These are phyloP conservation scores for Trametes gibbosa DNA, from an alignment of 768 basidiomycete genomes.

Conservation along the genomic window DNA sequence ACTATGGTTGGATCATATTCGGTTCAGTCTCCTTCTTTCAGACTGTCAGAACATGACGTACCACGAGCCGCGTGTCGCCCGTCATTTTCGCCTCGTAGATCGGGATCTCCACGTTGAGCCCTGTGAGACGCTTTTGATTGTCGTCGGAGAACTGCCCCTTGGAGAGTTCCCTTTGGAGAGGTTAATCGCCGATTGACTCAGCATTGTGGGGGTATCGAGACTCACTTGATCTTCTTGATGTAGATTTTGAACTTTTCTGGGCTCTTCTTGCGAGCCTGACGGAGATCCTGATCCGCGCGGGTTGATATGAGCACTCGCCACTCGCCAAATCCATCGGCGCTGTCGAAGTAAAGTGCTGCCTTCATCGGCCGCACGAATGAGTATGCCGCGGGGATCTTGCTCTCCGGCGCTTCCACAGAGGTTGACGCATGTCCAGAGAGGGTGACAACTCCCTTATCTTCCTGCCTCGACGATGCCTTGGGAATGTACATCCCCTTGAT, in stretches of 20 bases:
- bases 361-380: slow-evolving; percentile 57
- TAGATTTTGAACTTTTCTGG: slow-evolving; percentile 48
- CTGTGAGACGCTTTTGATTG: slow-evolving; percentile 60
- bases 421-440: not conserved
- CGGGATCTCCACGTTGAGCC: slow-evolving; percentile 43
- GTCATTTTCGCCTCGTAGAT: slow-evolving; percentile 67
- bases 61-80: slow-evolving; percentile 27
- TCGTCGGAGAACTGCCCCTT: slow-evolving; percentile 63
- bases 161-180: slow-evolving; percentile 53
- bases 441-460: too few species aligned
- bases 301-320: slow-evolving; percentile 59
- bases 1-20: slow-evolving; percentile 14
- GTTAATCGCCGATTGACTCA: not conserved
- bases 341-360: slow-evolving; percentile 59
- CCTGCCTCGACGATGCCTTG: too few species aligned
- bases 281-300: slow-evolving; percentile 47
- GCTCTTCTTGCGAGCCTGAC: slow-evolving; percentile 45
- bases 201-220: not conserved
- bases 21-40: too few species aligned
- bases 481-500: slow-evolving; percentile 1
- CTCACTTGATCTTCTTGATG: slow-evolving; percentile 68
- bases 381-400: slow-evolving; percentile 30
- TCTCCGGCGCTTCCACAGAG: not conserved
- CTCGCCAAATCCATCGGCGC: slow-evolving; percentile 56
- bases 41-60: not conserved